A percentile compares a stretch with the other conserved stretches of the same genome.
Conservation (phyloP, 352 stramenopile species). For the Phytopythium delawarense region DNA sequence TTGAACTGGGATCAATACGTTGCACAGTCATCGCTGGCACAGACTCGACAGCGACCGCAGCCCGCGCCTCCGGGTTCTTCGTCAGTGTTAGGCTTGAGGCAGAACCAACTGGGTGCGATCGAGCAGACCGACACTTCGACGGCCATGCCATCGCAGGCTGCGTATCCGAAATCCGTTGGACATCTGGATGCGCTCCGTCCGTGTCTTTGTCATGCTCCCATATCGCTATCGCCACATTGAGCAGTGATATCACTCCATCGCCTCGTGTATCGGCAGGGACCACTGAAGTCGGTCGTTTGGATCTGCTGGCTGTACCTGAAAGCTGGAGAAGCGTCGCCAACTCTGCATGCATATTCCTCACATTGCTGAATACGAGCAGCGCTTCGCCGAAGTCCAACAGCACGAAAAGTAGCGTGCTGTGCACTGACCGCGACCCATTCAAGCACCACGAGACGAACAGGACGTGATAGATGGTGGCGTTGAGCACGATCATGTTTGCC, state of each 20-base stretch:
- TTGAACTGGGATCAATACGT: too few relatives aligned
- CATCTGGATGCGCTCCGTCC: neutral
- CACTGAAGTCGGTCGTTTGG: neutral
- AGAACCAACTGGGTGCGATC: too few relatives aligned
- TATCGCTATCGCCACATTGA: slow-evolving; percentile 11
- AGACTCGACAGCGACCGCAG: neutral
- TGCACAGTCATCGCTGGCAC: too few relatives aligned
- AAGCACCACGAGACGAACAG: too few relatives aligned
- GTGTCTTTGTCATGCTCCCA: slow-evolving; percentile 11
- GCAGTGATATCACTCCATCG: neutral
- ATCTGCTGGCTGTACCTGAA: neutral
- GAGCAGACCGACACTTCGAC: too few relatives aligned
- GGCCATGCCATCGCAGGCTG: neutral
- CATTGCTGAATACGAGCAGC: slow-evolving; percentile 8
- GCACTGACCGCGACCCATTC: slow-evolving; percentile 12
- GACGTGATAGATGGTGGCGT: too few relatives aligned
- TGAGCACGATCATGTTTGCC: too few relatives aligned
- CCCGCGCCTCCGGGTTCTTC: too few relatives aligned
- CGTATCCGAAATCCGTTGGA: neutral
- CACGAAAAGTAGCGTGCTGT: slow-evolving; percentile 17
- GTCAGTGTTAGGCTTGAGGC: too few relatives aligned
- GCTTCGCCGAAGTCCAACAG: slow-evolving; percentile 16
- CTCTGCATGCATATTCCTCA: slow-evolving; percentile 2
- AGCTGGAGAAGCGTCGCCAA: neutral
- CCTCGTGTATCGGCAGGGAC: neutral